Evolutionary conservation across 768 basidiomycete genomes (phyloP), one percentile per base, ranked within the genome.

Genomic region (Leccinum rimulosum): DNA sequence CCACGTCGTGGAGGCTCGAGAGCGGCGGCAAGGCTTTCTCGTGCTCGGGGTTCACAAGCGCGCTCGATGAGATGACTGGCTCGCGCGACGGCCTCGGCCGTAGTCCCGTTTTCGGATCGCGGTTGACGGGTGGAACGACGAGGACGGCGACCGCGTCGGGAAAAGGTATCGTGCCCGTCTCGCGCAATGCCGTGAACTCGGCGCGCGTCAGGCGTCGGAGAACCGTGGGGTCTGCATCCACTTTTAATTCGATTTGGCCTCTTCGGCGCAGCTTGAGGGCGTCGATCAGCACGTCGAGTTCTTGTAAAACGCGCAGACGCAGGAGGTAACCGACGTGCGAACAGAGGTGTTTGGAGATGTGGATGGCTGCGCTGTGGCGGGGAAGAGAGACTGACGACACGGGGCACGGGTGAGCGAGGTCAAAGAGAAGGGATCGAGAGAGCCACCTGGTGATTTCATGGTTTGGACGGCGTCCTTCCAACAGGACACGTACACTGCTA

Each of bases 301-400:
- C 92, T 69, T 93, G 90, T 2, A 93, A 74, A 12, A 91, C 80
- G 17, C 91, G 84, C 14, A 88, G 70, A 49, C 90, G 89, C 10
- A 93, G 75, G 25, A 86, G 76, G 65, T 91, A 86, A 2, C 76
- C 76, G 36, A 90, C 79, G 48, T 92, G 86, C 27, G 79, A 74
- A 9, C 73, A 69, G 17, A 89, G 71, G 35, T 79, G 74, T 14
- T 80, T 69, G 59, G 81, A 80, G 3, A 80, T 55, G 1, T 61
- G 28, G 10, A 77, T 31, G 28, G 75, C 72, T 40, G 66, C 64
- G 1, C 73, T 64, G 15, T 74, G 35, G 38, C 74, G 73, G 2
- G 65, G 68, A 61, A 64, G 50, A 7, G 63, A 64, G 31, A 61
- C 67, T 69, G 49, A 31, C 17, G 28, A 30, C 28, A 15, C 17